Percentiles rank a stretch among this genome's conserved stretches.
Evolutionary conservation across 2,329 filamentous ascomycete species (phyloP).

Genomic region (Alternaria sp.): DNA sequence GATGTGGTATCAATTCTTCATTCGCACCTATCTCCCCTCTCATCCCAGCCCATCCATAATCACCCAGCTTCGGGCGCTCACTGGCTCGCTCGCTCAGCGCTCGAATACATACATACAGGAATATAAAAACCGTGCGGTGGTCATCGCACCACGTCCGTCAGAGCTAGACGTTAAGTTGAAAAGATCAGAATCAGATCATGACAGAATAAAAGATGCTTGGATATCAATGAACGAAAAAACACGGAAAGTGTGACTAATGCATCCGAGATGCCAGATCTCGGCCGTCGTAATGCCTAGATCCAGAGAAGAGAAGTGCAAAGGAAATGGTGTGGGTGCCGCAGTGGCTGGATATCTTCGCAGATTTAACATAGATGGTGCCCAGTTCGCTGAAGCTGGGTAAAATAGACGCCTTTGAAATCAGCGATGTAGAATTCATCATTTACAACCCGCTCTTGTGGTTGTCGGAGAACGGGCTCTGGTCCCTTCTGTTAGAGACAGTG

Average conservation of each 20-base stretch:
- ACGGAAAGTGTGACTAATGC: neutral
- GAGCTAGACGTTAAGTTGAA: conserved; percentile 3
- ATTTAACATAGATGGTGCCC: neutral
- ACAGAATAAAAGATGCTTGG: conserved; percentile 3
- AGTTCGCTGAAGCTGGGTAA: neutral
- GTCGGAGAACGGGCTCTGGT: conserved; percentile 45
- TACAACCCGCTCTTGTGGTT: conserved; percentile 38
- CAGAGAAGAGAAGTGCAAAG: conserved; percentile 6
- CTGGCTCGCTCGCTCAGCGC: neutral
- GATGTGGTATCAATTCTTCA: conserved; percentile 5
- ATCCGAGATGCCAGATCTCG: conserved; percentile 16
- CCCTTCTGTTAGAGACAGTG: conserved; percentile 33
- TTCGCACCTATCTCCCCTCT: neutral
- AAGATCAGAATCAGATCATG: neutral
- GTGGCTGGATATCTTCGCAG: conserved; percentile 7
- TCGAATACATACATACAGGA: conserved; percentile 9
- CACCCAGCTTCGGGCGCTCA: neutral
- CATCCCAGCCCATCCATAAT: neutral
- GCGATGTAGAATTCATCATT: neutral
- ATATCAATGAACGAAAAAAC: conserved; percentile 5
- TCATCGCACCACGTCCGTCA: conserved; percentile 6
- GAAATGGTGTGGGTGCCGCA: conserved; percentile 6
- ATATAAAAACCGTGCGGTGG: conserved; percentile 5
- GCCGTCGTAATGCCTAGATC: neutral
- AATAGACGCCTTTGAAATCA: neutral